Evolutionary conservation across 495 filamentous ascomycete genomes (phyloP).

Genomic region (Penicillium fimorum): DNA sequence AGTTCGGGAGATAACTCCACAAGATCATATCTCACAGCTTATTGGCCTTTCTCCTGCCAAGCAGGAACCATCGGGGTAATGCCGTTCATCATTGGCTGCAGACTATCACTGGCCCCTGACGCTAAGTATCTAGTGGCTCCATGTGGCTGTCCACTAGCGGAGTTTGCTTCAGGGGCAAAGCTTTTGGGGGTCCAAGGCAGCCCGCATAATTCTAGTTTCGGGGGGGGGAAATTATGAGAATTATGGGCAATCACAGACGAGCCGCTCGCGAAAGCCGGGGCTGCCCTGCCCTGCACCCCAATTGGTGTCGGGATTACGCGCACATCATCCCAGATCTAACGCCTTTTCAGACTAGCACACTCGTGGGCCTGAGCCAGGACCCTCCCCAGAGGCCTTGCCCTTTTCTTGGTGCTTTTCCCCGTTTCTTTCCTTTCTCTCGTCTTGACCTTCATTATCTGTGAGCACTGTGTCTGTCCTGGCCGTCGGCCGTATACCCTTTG

Average conservation of each 20-base stretch:
- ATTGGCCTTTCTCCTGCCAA: constrained; percentile 24
- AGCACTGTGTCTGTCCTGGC: constrained; percentile 28
- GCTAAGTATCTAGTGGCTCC: constrained; percentile 17
- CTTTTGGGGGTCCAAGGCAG: constrained; percentile 5
- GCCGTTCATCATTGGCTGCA: constrained; percentile 10
- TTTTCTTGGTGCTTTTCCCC: constrained; percentile 23
- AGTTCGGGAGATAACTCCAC: constrained; percentile 5
- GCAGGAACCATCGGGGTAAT: constrained; percentile 29
- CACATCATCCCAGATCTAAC: constrained; percentile 11
- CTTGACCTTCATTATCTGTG: constrained; percentile 30
- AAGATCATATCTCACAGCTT: constrained; percentile 11
- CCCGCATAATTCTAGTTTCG: constrained; percentile 9
- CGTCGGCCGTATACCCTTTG: constrained; percentile 23
- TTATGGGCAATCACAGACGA: constrained; percentile 6
- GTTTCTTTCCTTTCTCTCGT: constrained; percentile 24
- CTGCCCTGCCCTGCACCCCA: constrained; percentile 3
- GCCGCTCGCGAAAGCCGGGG: constrained; percentile 14
- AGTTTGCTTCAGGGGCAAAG: constrained; percentile 20
- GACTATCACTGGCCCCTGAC: constrained; percentile 19
- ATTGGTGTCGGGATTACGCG: not conserved
- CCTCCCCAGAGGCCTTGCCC: constrained; percentile 13
- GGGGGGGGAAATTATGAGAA: constrained; percentile 5
- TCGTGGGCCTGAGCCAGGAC: constrained; percentile 4
- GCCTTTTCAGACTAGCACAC: constrained; percentile 15
- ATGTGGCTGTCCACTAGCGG: constrained; percentile 14